Evolutionary conservation across 225 moss, liverwort and hornwort species (phyloP), one percentile per base, ranked within the genome.

Genomic region (Marchantia paleacea): DNA sequence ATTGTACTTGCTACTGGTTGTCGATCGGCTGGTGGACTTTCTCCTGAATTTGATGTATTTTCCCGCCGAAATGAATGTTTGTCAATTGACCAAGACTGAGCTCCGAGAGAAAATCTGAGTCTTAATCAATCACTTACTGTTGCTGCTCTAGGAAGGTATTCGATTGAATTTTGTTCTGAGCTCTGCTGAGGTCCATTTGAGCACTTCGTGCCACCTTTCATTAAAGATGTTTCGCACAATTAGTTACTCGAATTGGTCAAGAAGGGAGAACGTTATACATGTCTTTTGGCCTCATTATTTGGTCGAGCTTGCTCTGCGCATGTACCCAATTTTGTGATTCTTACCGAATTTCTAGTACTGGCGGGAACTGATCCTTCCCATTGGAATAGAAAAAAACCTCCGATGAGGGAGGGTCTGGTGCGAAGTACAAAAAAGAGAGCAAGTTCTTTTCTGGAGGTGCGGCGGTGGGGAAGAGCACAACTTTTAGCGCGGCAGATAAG

Each of bases 351-450:
- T 66, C 0, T 28, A 29, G 2, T 28, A 11, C 7, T 61, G 22
- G n/a, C 7, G n/a, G 52, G 19, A 25, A 55, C 50, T 16, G 71
- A 12, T 57, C 6, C 57, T 57, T 64, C n/a, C 10, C n/a, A 39
- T 39, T 39, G 39, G 2, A 15, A 47, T 30, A 76, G 75, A 60
- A 39, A 60, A 60, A 58, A 0, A 13, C 60, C 4, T 20, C 14
- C 4, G 75, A 61, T 3, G 75, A 60, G 20, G 77, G 31, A 48
- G 77, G 49, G 9, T 14, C 78, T 30, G 69, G 47, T 54, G 50
- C 69, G 12, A 79, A 79, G 25, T 87, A 87, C 47, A 82, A 84
- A 62, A 89, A 85, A 39, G 86, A 82, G 78, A 89, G 88, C 75
- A 89, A 84, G 82, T 86, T 77, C 55, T 86, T 89, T 50, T 51